phyloP scores from a whole-genome alignment of 805 yeast species.

The Lachancea cidri region DNA sequence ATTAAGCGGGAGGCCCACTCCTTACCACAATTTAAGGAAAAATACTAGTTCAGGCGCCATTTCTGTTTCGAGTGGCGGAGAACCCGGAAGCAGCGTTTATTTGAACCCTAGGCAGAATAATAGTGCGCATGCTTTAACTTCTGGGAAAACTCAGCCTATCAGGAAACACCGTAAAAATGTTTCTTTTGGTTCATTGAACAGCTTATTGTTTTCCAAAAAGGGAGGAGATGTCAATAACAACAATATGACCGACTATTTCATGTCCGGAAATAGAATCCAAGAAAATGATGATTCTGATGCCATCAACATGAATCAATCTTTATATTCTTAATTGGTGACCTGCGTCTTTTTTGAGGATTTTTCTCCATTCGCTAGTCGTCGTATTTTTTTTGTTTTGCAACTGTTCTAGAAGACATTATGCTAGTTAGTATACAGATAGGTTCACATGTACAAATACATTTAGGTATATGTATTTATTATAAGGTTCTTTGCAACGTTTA shows the following conservation, averaged over 20 bases:
- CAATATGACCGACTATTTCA: slow-evolving; percentile 21
- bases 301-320: slow-evolving; percentile 27
- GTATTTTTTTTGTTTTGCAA: too few relatives aligned
- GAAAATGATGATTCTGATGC: slow-evolving; percentile 23
- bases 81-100: slow-evolving; percentile 5
- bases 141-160: slow-evolving; percentile 19
- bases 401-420: too few relatives aligned
- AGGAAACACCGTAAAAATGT: slow-evolving; percentile 33
- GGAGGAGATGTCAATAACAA: slow-evolving; percentile 18
- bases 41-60: slow-evolving; percentile 12
- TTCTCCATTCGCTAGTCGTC: neutral
- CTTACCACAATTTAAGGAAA: slow-evolving; percentile 13
- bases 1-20: slow-evolving; percentile 5
- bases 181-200: slow-evolving; percentile 32
- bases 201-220: slow-evolving; percentile 32
- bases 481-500: neutral
- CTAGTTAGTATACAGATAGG: neutral
- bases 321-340: slow-evolving; percentile 12
- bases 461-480: neutral
- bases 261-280: slow-evolving; percentile 29
- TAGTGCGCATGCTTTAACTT: slow-evolving; percentile 7
- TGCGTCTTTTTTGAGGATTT: neutral
- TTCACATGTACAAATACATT: neutral
- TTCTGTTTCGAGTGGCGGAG: slow-evolving; percentile 6
- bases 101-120: slow-evolving; percentile 4